Conservation (phyloP, 1,139 yeast genomes). For the Candida albicans region DNA sequence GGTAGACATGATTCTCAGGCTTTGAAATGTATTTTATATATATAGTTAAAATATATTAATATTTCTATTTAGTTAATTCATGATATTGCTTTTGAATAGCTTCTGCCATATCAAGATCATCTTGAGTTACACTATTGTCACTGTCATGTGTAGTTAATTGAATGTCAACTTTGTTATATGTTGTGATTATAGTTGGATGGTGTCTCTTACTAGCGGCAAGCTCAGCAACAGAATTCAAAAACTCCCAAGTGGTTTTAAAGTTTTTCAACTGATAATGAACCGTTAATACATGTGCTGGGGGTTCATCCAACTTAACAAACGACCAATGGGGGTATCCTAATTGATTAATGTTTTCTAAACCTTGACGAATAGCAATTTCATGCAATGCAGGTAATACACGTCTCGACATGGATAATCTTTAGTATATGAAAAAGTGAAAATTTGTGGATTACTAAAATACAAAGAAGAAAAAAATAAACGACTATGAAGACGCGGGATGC, state of each 20-base stretch:
- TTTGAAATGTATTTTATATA: no score
- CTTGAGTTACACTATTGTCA: constrained; percentile 50
- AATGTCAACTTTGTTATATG: constrained; percentile 60
- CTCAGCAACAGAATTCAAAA: constrained; percentile 61
- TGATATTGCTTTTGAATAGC: constrained; percentile 13
- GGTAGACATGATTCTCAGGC: no score
- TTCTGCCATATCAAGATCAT: constrained; percentile 61
- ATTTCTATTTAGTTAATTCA: constrained; percentile 4
- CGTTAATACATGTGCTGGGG: constrained; percentile 14
- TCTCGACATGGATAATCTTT: not conserved
- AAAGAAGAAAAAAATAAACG: not conserved
- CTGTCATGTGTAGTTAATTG: constrained; percentile 70
- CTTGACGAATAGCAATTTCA: constrained; percentile 11
- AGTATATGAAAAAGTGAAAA: not conserved
- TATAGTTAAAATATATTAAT: not conserved
- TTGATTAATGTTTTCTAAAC: constrained; percentile 13
- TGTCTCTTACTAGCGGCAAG: constrained; percentile 63
- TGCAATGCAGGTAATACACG: constrained; percentile 5
- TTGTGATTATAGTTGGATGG: constrained; percentile 69
- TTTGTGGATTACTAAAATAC: not conserved
- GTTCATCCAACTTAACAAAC: constrained; percentile 7
- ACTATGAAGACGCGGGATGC: not conserved
- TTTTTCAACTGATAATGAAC: constrained; percentile 40
- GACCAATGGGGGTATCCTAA: constrained; percentile 16
- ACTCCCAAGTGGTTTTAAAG: constrained; percentile 64